Conservation (phyloP, 2,329 filamentous ascomycete genomes). For the Aureobasidium uvarum region DNA sequence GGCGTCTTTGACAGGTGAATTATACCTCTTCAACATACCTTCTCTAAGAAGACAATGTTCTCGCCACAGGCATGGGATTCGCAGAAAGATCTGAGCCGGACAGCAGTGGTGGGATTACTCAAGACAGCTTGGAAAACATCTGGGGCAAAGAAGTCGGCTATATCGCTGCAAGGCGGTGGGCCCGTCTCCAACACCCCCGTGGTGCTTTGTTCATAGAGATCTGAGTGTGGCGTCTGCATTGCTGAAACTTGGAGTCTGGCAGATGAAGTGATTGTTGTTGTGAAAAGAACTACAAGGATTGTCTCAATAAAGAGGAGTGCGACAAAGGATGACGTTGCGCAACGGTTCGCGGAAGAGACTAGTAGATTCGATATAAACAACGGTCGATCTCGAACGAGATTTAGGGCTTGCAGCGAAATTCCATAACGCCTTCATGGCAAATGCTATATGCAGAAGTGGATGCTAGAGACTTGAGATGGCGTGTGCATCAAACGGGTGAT, state of each 20-base stretch:
- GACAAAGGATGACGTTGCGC: not conserved
- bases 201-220: not conserved
- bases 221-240: not conserved
- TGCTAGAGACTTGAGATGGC: too few species aligned
- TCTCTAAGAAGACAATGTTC: slow-evolving; percentile 54
- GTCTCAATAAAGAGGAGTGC: not conserved
- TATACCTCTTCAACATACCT: slow-evolving; percentile 40
- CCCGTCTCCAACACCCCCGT: not conserved
- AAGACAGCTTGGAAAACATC: slow-evolving; percentile 55
- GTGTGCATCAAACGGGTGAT: too few species aligned
- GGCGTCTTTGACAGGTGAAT: not conserved
- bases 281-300: not conserved
- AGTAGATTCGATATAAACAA: not conserved
- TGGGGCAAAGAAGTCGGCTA: slow-evolving; percentile 48
- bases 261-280: not conserved
- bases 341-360: not conserved
- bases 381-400: not conserved
- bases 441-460: too few species aligned
- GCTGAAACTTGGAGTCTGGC: not conserved
- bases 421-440: too few species aligned
- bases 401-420: too few species aligned
- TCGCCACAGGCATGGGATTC: slow-evolving; percentile 49
- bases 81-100: slow-evolving; percentile 53
- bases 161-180: not conserved
- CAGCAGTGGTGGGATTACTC: slow-evolving; percentile 49